These are phyloP conservation scores for Epichloe amarillans DNA, from an alignment of 2,329 filamentous ascomycete species.

Conservation along the genomic window DNA sequence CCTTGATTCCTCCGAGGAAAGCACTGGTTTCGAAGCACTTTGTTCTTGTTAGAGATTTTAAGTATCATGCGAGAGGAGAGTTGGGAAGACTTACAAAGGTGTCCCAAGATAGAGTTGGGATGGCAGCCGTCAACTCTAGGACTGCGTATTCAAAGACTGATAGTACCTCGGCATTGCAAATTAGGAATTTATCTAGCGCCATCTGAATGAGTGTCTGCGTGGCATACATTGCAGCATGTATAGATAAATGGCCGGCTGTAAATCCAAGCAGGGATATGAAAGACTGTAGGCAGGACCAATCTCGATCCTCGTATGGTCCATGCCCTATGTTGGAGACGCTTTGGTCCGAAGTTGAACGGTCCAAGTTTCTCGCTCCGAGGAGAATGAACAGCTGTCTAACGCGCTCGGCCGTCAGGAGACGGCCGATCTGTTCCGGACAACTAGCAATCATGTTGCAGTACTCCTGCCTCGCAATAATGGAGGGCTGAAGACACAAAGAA, in stretches of 20 bases:
- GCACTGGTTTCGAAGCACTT: conserved; percentile 38
- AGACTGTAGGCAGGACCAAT: conserved; percentile 32
- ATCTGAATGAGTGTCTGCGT: conserved; percentile 38
- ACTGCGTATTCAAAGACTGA: conserved; percentile 29
- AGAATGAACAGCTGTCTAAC: conserved; percentile 41
- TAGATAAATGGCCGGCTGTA: conserved; percentile 23
- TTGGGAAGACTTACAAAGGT: conserved; percentile 25
- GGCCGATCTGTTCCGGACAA: conserved; percentile 28
- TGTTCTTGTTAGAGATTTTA: conserved; percentile 1
- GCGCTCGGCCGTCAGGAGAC: conserved; percentile 30
- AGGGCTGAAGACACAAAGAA: conserved; percentile 42
- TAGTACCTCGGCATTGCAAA: conserved; percentile 28
- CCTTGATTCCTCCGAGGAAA: conserved; percentile 30
- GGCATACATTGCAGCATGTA: conserved; percentile 23
- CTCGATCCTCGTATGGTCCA: conserved; percentile 22
- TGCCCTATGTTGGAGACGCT: conserved; percentile 10
- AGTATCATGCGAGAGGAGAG: neutral
- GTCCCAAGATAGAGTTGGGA: conserved; percentile 25
- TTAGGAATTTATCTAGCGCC: conserved; percentile 38
- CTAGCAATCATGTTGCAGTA: conserved; percentile 43
- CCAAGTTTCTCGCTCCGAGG: conserved; percentile 34
- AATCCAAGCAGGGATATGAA: conserved; percentile 29
- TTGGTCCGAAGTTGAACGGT: conserved; percentile 26
- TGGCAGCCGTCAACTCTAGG: conserved; percentile 27
- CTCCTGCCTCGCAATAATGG: conserved; percentile 41